These are phyloP conservation scores for Sugiyamaella novakii DNA, from an alignment of 1,139 yeast genomes.

Conservation along the genomic window DNA sequence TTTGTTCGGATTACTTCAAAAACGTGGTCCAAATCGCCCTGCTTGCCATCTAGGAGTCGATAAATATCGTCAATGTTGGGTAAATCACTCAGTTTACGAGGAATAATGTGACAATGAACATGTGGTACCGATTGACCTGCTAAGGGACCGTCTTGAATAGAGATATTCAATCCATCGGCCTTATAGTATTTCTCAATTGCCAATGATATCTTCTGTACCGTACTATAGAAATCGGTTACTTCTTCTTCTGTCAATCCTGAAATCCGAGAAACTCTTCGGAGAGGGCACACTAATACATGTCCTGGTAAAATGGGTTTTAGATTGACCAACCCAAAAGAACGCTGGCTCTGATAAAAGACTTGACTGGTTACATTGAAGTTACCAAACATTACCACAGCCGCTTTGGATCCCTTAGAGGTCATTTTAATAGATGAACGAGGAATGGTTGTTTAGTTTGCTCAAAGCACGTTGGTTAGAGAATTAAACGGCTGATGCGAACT, in stretches of 20 bases:
- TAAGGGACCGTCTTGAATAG: constrained; percentile 94
- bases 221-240: constrained; percentile 71
- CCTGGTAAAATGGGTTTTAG: constrained; percentile 90
- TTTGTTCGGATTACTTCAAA: constrained; percentile 38
- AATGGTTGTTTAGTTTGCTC: too few species aligned
- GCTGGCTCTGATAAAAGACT: constrained; percentile 45
- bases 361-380: constrained; percentile 61
- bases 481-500: too few species aligned
- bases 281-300: constrained; percentile 84
- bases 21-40: constrained; percentile 48
- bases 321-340: constrained; percentile 80
- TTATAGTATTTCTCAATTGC: constrained; percentile 65
- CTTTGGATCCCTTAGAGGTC: constrained; percentile 8
- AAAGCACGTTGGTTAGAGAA: too few species aligned
- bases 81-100: constrained; percentile 65
- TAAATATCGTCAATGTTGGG: constrained; percentile 69
- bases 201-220: constrained; percentile 70
- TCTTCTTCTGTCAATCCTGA: constrained; percentile 72
- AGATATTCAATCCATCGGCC: constrained; percentile 81
- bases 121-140: constrained; percentile 96
- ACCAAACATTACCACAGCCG: constrained; percentile 35
- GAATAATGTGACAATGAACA: constrained; percentile 89
- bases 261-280: constrained; percentile 63
- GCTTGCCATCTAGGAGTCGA: constrained; percentile 54
- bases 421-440: background rate